A percentile compares a stretch with the other conserved stretches of the same genome.
These are phyloP conservation scores for Glonium stellatum DNA, from an alignment of 495 filamentous ascomycete genomes.

Conservation along the genomic window DNA sequence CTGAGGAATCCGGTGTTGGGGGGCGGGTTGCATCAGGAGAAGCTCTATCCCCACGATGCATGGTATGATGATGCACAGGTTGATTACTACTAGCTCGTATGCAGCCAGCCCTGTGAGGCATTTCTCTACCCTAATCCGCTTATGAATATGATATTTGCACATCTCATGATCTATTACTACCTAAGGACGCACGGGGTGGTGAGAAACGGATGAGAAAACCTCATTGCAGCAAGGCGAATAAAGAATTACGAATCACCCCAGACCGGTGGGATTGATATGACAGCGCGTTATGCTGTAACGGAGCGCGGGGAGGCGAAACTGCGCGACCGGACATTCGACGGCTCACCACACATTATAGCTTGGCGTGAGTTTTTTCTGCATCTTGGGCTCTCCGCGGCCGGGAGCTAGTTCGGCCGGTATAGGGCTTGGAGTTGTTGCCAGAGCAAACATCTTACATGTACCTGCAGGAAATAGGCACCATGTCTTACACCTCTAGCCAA, in stretches of 20 bases:
- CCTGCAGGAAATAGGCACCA: too few species aligned
- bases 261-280: neutral
- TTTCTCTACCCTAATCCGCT: constrained; percentile 12
- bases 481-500: too few species aligned
- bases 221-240: constrained; percentile 5
- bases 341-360: too few species aligned
- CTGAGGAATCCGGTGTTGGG: too few species aligned
- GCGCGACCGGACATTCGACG: neutral
- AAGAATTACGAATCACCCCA: neutral
- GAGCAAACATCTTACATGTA: too few species aligned
- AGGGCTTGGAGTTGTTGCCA: neutral
- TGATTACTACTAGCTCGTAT: constrained; percentile 1
- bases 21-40: neutral
- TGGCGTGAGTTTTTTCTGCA: too few species aligned
- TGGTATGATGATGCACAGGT: constrained; percentile 8
- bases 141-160: constrained; percentile 7
- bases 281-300: neutral
- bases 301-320: neutral
- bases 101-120: constrained; percentile 1
- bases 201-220: constrained; percentile 4
- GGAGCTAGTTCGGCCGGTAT: neutral
- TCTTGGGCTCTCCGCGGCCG: neutral
- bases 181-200: constrained; percentile 13
- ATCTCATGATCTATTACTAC: constrained; percentile 13
- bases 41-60: neutral